Evolutionary conservation across 208 protist species (phyloP).

Genomic region (Herpetomonas muscarum): DNA sequence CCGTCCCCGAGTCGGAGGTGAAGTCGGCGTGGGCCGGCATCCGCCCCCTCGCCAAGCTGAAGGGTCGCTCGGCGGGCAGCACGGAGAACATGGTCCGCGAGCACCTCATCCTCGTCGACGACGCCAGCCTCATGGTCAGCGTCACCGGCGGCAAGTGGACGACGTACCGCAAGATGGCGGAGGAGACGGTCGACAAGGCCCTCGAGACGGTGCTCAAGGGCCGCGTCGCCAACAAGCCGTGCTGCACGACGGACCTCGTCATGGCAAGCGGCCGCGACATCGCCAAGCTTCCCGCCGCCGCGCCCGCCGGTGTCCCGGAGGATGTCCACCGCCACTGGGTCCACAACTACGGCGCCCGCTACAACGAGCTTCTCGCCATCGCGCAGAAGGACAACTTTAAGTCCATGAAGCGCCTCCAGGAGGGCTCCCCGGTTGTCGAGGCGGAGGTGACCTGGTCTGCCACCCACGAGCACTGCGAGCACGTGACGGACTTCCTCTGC

Average conservation of each 20-base stretch:
- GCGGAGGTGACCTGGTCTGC: conserved; percentile 85
- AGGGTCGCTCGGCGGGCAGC: conserved; percentile 14
- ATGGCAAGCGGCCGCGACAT: conserved; percentile 77
- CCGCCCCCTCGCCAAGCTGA: conserved; percentile 60
- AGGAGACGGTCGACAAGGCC: conserved; percentile 84
- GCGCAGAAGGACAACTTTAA: conserved; percentile 27
- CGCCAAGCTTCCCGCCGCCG: conserved; percentile 16
- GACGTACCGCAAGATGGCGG: conserved; percentile 93
- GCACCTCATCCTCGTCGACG: conserved; percentile 84
- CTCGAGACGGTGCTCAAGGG: conserved; percentile 40
- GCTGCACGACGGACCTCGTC: conserved; percentile 69
- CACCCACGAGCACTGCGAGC: conserved; percentile 84
- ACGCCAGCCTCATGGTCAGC: conserved; percentile 64
- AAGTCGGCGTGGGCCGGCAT: conserved; percentile 86
- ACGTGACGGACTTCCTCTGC: conserved; percentile 88
- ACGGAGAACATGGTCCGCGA: conserved; percentile 90
- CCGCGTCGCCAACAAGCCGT: conserved; percentile 31
- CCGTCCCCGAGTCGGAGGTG: conserved; percentile 59
- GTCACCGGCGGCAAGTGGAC: conserved; percentile 96
- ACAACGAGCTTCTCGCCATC: conserved; percentile 34
- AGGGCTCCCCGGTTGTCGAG: conserved; percentile 72
- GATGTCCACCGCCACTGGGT: conserved; percentile 75
- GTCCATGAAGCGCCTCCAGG: conserved; percentile 34
- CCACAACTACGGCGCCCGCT: conserved; percentile 62
- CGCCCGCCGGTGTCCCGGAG: conserved; percentile 28